Percentiles rank a stretch among this genome's conserved stretches.
These are phyloP conservation scores for Pezicula radicicola DNA, from an alignment of 2,329 filamentous ascomycete species.

Conservation along the genomic window DNA sequence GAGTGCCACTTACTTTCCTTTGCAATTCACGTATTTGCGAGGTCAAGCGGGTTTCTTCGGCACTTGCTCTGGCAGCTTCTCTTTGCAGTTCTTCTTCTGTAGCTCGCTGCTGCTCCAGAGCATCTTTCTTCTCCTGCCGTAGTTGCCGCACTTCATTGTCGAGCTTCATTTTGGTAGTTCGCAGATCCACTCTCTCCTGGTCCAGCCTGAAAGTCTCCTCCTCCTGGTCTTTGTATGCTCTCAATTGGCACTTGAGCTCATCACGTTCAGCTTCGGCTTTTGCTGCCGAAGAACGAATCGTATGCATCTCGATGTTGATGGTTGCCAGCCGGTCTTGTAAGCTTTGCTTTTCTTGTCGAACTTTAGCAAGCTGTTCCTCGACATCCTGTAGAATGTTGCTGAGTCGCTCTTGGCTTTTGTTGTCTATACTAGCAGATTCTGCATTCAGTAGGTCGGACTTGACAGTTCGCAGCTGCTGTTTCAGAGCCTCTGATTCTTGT, in stretches of 20 bases:
- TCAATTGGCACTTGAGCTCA: conserved; percentile 60
- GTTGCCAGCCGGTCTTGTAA: conserved; percentile 62
- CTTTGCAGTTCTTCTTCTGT: conserved; percentile 63
- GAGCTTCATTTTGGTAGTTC: conserved; percentile 63
- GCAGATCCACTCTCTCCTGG: conserved; percentile 66
- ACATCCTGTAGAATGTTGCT: conserved; percentile 56
- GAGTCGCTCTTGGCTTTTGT: conserved; percentile 46
- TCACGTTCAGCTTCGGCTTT: conserved; percentile 64
- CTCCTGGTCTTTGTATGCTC: conserved; percentile 50
- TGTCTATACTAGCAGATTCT: conserved; percentile 22
- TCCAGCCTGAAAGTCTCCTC: conserved; percentile 60
- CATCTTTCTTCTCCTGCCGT: conserved; percentile 58
- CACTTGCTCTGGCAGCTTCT: conserved; percentile 62
- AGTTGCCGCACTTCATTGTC: conserved; percentile 65
- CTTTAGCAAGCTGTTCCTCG: conserved; percentile 52
- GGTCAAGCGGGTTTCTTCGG: conserved; percentile 62
- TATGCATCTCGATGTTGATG: conserved; percentile 57
- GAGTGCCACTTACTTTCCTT: conserved; percentile 6
- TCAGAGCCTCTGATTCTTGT: conserved; percentile 36
- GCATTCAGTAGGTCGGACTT: conserved; percentile 29
- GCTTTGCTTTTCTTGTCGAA: conserved; percentile 57
- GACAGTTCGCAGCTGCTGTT: conserved; percentile 37
- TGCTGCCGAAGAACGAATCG: conserved; percentile 51
- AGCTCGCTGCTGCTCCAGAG: conserved; percentile 53
- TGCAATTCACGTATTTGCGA: conserved; percentile 53